Evolutionary conservation across 1,284 basidiomycete species (phyloP).

Genomic region (Apiotrichum gamsii): DNA sequence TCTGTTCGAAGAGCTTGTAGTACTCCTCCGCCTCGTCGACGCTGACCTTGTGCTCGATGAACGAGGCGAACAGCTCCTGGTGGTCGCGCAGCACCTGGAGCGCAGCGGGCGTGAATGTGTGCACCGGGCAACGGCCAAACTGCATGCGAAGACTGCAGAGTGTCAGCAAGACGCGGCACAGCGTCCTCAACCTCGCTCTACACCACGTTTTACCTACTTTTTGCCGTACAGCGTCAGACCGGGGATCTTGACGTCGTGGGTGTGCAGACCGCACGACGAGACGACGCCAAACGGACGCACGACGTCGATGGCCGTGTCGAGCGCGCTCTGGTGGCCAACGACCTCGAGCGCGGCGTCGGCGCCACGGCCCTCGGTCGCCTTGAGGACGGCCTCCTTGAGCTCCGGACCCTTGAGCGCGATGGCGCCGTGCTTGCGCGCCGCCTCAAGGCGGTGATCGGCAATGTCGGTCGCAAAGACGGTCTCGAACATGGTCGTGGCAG

Average conservation of each 20-base stretch:
- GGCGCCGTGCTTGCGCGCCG: conserved; percentile 43
- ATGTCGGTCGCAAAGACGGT: conserved; percentile 40
- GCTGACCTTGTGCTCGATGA: conserved; percentile 41
- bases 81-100: conserved; percentile 56
- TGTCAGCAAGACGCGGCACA: neutral
- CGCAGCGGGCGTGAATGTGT: conserved; percentile 67
- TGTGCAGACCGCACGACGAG: conserved; percentile 65
- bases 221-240: conserved; percentile 65
- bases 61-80: conserved; percentile 36
- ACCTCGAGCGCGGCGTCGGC: conserved; percentile 55
- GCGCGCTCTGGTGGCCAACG: conserved; percentile 67
- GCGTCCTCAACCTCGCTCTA: neutral
- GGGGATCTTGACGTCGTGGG: conserved; percentile 31
- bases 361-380: conserved; percentile 44
- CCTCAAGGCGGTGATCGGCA: conserved; percentile 21
- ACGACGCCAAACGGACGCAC: conserved; percentile 75
- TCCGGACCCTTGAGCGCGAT: conserved; percentile 33
- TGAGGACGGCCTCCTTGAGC: conserved; percentile 26
- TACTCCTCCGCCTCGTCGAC: conserved; percentile 42
- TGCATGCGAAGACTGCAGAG: conserved; percentile 24
- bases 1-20: conserved; percentile 43
- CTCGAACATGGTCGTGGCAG: conserved; percentile 42
- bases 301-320: conserved; percentile 66
- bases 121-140: conserved; percentile 75
- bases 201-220: conserved; percentile 47